A percentile compares a stretch with the other conserved stretches of the same genome.
Evolutionary conservation across 176 grass and related monocot genomes (phyloP).

Genomic region (Calamus simplicifolius): DNA sequence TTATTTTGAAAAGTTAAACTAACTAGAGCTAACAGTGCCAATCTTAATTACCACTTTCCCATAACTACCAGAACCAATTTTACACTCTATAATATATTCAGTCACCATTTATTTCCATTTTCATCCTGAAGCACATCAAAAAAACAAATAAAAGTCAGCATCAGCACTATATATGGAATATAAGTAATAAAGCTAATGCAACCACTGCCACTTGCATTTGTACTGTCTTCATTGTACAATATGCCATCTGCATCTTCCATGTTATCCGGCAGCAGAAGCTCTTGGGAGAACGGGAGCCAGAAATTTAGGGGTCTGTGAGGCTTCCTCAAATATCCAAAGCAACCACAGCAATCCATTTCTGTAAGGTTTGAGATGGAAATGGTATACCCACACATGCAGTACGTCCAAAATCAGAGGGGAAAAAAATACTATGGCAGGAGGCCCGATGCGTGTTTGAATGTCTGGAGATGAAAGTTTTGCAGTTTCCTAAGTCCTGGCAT

Average conservation of each 20-base stretch:
- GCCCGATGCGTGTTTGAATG: too few species aligned
- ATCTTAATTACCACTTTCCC: conserved; percentile 93
- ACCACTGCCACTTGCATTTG: conserved; percentile 26
- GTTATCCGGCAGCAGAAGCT: conserved; percentile 28
- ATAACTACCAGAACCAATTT: conserved; percentile 82
- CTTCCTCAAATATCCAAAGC: conserved; percentile 65
- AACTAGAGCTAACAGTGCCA: neutral
- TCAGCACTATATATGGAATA: neutral
- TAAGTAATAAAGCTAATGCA: neutral
- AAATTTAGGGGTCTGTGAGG: conserved; percentile 9
- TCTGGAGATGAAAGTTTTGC: too few species aligned
- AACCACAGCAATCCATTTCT: conserved; percentile 62
- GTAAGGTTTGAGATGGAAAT: conserved; percentile 36
- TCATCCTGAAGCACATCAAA: conserved; percentile 48
- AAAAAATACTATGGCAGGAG: too few species aligned
- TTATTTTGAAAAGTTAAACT: conserved; percentile 4
- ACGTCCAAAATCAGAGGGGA: too few species aligned
- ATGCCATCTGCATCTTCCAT: conserved; percentile 22
- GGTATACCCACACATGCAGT: too few species aligned
- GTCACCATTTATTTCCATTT: conserved; percentile 59
- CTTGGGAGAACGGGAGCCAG: conserved; percentile 23
- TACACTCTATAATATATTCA: too few species aligned
- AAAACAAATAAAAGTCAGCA: neutral
- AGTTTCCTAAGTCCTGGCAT: too few species aligned
- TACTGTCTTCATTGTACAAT: conserved; percentile 7